phyloP scores from a whole-genome alignment of 2,329 filamentous ascomycete species.

The Alternaria triticimaculans region DNA sequence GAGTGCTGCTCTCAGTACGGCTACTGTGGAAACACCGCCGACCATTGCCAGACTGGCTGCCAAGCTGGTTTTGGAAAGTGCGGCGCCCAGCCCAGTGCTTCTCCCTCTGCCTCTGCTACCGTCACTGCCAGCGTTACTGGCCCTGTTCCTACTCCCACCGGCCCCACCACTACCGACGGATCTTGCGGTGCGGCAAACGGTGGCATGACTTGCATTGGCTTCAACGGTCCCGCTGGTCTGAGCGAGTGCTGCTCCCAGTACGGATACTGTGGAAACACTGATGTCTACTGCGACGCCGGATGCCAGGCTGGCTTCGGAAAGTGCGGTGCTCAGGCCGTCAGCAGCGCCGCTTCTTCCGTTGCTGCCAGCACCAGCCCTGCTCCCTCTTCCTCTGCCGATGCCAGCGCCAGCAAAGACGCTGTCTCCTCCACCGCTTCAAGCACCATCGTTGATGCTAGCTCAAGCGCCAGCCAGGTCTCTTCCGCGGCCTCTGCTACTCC shows the following conservation, averaged over 20 bases:
- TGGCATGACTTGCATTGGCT: constrained; percentile 31
- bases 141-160: constrained; percentile 17
- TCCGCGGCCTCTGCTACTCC: constrained; percentile 14
- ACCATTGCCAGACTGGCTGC: constrained; percentile 37
- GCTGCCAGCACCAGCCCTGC: neutral
- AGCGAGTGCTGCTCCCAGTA: constrained; percentile 54
- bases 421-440: constrained; percentile 9
- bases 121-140: constrained; percentile 46
- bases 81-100: constrained; percentile 5
- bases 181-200: constrained; percentile 26
- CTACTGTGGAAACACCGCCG: constrained; percentile 43
- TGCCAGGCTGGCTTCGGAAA: constrained; percentile 29
- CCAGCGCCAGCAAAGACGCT: neutral
- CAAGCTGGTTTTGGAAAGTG: constrained; percentile 22
- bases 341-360: constrained; percentile 1
- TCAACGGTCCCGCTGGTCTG: constrained; percentile 27
- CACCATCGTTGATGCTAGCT: neutral
- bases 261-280: constrained; percentile 47
- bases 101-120: constrained; percentile 2
- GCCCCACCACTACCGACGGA: constrained; percentile 25
- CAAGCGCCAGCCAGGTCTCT: constrained; percentile 7
- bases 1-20: constrained; percentile 55
- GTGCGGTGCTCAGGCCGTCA: constrained; percentile 5
- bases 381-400: neutral
- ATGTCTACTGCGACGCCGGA: constrained; percentile 30